Conservation (phyloP, 768 basidiomycete genomes). For the Mycena epipterygia region DNA sequence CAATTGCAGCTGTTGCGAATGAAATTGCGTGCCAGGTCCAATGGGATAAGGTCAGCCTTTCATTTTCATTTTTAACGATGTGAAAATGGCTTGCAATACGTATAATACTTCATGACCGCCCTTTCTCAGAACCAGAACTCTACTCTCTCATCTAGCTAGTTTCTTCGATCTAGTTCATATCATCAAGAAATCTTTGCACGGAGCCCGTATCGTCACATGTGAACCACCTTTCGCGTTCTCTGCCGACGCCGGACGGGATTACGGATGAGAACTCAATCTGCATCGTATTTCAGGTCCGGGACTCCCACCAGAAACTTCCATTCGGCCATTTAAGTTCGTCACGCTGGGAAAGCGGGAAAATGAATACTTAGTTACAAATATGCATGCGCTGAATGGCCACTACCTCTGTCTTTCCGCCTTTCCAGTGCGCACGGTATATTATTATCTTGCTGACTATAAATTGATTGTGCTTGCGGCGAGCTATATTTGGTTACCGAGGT, state of each 20-base stretch:
- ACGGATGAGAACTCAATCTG: slow-evolving; percentile 12
- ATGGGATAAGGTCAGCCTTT: slow-evolving; percentile 9
- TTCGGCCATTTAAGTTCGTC: neutral
- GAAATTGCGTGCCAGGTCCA: slow-evolving; percentile 6
- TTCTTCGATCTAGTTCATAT: slow-evolving; percentile 7
- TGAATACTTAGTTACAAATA: slow-evolving; percentile 3
- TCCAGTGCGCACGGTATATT: slow-evolving; percentile 14
- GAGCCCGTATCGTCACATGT: slow-evolving; percentile 7
- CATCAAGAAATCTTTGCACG: slow-evolving; percentile 14
- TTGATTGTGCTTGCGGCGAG: slow-evolving; percentile 4
- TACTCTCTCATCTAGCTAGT: slow-evolving; percentile 6
- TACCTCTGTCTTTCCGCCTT: slow-evolving; percentile 4
- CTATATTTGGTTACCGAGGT: slow-evolving; percentile 5
- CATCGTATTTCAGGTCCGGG: slow-evolving; percentile 12
- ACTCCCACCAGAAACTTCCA: slow-evolving; percentile 15
- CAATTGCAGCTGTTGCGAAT: slow-evolving; percentile 2
- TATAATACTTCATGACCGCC: slow-evolving; percentile 9
- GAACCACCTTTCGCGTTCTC: slow-evolving; percentile 11
- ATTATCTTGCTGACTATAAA: slow-evolving; percentile 14
- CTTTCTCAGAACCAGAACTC: slow-evolving; percentile 3
- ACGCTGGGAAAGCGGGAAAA: slow-evolving; percentile 5
- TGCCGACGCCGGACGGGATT: slow-evolving; percentile 8
- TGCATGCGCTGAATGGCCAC: slow-evolving; percentile 11
- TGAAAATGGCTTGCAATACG: slow-evolving; percentile 17
- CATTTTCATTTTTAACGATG: slow-evolving; percentile 5